Evolutionary conservation across 2,329 filamentous ascomycete genomes (phyloP).

Genomic region (Atkinsonella hypoxylon): DNA sequence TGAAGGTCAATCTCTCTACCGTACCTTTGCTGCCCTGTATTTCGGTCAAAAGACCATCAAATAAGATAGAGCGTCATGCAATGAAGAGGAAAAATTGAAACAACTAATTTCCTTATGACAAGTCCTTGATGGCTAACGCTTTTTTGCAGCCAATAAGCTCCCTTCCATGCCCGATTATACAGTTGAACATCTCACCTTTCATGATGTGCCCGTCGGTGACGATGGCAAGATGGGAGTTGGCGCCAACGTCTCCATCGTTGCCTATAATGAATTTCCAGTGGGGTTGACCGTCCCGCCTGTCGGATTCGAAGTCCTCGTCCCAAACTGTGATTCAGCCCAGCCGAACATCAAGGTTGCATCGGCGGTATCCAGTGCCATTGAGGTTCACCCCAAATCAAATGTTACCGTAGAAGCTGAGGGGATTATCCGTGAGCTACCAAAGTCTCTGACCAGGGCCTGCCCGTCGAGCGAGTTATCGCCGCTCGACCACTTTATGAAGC

Average conservation of each 20-base stretch:
- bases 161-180: slow-evolving; percentile 72
- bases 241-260: slow-evolving; percentile 62
- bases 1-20: slow-evolving; percentile 68
- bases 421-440: slow-evolving; percentile 60
- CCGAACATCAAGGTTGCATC: slow-evolving; percentile 69
- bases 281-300: slow-evolving; percentile 66
- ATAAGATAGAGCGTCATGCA: slow-evolving; percentile 12
- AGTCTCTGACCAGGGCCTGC: slow-evolving; percentile 59
- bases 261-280: slow-evolving; percentile 69
- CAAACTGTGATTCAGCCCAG: slow-evolving; percentile 62
- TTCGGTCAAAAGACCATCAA: slow-evolving; percentile 44
- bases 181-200: slow-evolving; percentile 68
- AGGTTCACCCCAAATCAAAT: slow-evolving; percentile 55
- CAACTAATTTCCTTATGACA: slow-evolving; percentile 3
- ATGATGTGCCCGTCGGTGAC: slow-evolving; percentile 48
- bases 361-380: slow-evolving; percentile 54
- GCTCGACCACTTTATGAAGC: slow-evolving; percentile 67
- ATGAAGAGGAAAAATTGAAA: not conserved
- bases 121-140: slow-evolving; percentile 17
- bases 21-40: slow-evolving; percentile 47
- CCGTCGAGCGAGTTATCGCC: slow-evolving; percentile 70
- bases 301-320: slow-evolving; percentile 73
- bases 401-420: slow-evolving; percentile 61
- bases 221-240: slow-evolving; percentile 54
- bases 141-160: slow-evolving; percentile 49